Base-by-base conservation (phyloP, 2,329 filamentous ascomycete genomes). In the Aschersonia sp. region DNA sequence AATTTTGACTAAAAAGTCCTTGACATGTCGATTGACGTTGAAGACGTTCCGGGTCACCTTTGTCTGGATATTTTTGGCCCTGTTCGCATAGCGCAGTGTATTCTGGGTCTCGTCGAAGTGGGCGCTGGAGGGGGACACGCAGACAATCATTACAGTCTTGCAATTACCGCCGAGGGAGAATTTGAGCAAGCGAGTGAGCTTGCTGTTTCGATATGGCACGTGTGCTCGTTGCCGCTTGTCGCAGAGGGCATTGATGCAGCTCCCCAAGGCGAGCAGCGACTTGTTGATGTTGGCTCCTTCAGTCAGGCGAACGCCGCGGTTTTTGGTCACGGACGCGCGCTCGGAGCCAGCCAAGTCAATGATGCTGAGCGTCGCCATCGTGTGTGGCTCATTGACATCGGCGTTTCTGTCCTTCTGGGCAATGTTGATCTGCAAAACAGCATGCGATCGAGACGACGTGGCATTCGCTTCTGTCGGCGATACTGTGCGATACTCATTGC, bases 281-380 rank as follows among this genome's bases (percentile, higher is more conserved):
- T 97, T 95, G 77, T 98, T 98, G 77, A 98, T 98, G 66, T 98
- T 98, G 57, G 92, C 92, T 53, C 92, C 92, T 65, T 98, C 92
- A 11, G 89, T 73, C 39, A 98, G 70, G 39, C 92, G 77, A 61
- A 95, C 90, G 48, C 92, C 92, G 47, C 92, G 75, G 64, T 98
- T 98, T 69, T 95, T 95, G 22, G 92, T 98, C 30, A 89, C 92
- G 49, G 89, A 95, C 1, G 92, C 92, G 56, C 92, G 81, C 66
- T 98, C 92, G 54, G 89, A 97, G 46, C 92, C 92, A 5, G 92
- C 92, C 56, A 98, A 70, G 69, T 98, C 92, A 62, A 98, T 98
- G 58, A 98, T 97, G 61, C 90, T 97, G 43, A 98, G 75, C 0
- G 92, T 98, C 0, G 92, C 92, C 87, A 97, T 95, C 1, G 92